Base-by-base conservation (phyloP, 257 asterid genomes). In the Fraxinus cuspidata region DNA sequence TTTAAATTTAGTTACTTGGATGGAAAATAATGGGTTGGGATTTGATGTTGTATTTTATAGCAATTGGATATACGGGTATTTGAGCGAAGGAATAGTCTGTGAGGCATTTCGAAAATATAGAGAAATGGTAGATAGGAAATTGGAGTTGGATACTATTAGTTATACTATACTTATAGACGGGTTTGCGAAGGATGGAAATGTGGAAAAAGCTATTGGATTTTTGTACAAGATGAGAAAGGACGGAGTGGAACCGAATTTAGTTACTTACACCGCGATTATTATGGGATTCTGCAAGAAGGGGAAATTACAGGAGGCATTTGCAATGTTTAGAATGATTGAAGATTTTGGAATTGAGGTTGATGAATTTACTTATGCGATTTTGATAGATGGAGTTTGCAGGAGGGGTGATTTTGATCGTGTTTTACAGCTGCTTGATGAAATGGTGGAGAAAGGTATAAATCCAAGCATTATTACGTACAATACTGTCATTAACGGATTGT, bases 201-300 rank as follows among this genome's bases (percentile, higher is more conserved):
- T 94, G 81, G 98, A 94, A 76, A 94, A 91, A 81, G 93, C 94
- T 21, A 85, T 81, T 44, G 97, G 98, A 23, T 85, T 92, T 77
- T 75, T 94, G 56, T 80, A 85, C 88, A 87, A 74, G 89, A 94
- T 94, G 97, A 85, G 83, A 49, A 92, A 79, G 82, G 89, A 85
- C 32, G 96, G 97, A 38, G 47, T 86, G 34, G 75, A 79, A 71
- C 97, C 97, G 3, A 90, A 87, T 92, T 76, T 94, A 76, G 84
- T 94, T 71, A 90, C 98, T 74, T 90, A 89, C 82, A 87, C 97
- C 15, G 90, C 92, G 25, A 76, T 91, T 42, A 86, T 94, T 74
- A 71, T 86, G 85, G 98, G 98, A 47, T 91, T 88, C 74, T 91
- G 97, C 88, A 89, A 84, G 89, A 92, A 91, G 82, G 90, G 96